Conservation (phyloP, 306 rosid genomes). For the Trifolium fragiferum region DNA sequence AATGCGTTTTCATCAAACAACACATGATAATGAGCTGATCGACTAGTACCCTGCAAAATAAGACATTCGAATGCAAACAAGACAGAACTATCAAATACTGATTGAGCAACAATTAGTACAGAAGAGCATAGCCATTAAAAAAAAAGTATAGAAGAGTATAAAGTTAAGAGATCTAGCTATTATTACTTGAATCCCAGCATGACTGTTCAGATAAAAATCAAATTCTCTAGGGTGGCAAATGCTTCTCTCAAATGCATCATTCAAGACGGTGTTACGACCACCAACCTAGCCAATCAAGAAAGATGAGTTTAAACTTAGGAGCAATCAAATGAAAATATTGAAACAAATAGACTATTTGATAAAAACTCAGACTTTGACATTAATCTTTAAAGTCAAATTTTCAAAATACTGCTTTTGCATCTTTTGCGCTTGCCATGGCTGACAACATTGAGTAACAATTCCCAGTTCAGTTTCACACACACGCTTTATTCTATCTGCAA, state of each 20-base stretch:
- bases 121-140: background rate
- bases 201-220: conserved; percentile 83
- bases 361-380: conserved; percentile 67
- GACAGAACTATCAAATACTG: background rate
- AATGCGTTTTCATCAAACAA: conserved; percentile 48
- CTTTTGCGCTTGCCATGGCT: conserved; percentile 48
- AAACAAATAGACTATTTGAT: background rate
- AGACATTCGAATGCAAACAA: background rate
- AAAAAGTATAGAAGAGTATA: no score
- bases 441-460: conserved; percentile 82
- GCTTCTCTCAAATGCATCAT: conserved; percentile 54
- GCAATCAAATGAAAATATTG: background rate
- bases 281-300: conserved; percentile 61
- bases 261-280: conserved; percentile 65
- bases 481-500: conserved; percentile 68
- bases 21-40: conserved; percentile 54
- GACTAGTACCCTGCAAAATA: conserved; percentile 53
- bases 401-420: conserved; percentile 65
- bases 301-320: background rate
- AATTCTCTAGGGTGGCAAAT: conserved; percentile 76
- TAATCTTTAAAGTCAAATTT: conserved; percentile 75
- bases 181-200: conserved; percentile 77
- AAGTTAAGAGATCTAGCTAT: background rate
- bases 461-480: conserved; percentile 85
- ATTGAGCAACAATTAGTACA: background rate